Evolutionary conservation across 108 stramenopile genomes (phyloP), one percentile per base, ranked within the genome.

Genomic region (Skeletonema costatum): DNA sequence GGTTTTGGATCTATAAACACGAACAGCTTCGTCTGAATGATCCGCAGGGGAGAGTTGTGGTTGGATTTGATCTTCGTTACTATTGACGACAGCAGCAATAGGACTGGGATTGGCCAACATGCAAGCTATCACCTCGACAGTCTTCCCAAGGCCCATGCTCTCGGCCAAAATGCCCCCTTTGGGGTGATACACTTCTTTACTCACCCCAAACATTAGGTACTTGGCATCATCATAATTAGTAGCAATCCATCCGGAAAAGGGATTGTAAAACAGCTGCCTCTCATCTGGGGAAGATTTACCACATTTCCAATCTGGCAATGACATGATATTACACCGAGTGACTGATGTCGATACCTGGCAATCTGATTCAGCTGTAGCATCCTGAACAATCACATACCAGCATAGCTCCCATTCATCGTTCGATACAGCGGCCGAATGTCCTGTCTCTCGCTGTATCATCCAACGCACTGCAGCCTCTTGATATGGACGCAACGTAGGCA

Each of bases 141-240:
- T 75, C 33, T 75, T 69, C 64, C 75, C 75, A 8, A 73, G 19
- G 0, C 73, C 73, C 92, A 93, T 93, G 46, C 64, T 67, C 58
- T 93, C 92, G 7, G 88, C 88, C 53, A 93, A 73, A 42, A 90
- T 87, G 0, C 92, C 92, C 32, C 88, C 90, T 33, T 19, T 70
- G 1, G 41, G 12, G 39, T 64, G 12, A 62, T 58, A 19, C 36
- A 46, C 53, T 46, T 32, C 29, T 11, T 50, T 46, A 2, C 39
- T 60, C 59, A 21, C 48, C 10, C 74, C 70, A 30, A 81, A 33
- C 60, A 76, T 81, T 51, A 68, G 39, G 21, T 32, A 33, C 63
- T 66, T 77, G 12, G 87, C 87, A 46, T 76, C 81, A 33, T 75
- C 67, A 29, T 71, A 67, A 2, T 84, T 41, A 16, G 48, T 7